These are phyloP conservation scores for Nakaseomyces kungkrabaensis DNA, from an alignment of 1,139 yeast species.

Conservation along the genomic window DNA sequence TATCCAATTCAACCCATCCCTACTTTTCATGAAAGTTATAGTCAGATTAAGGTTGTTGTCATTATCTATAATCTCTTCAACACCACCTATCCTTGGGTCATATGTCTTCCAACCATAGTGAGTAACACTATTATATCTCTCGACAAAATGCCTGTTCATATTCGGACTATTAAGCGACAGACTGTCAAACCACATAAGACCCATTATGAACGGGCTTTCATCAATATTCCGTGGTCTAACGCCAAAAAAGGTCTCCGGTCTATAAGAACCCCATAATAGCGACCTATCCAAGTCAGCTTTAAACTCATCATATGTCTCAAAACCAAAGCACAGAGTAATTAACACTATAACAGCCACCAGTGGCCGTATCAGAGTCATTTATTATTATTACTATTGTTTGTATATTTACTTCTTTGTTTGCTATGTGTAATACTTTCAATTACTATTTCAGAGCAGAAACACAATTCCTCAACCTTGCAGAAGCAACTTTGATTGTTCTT, in stretches of 20 bases:
- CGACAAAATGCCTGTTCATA: slow-evolving; percentile 68
- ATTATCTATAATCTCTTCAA: slow-evolving; percentile 60
- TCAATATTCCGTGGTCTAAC: slow-evolving; percentile 71
- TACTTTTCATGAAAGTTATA: slow-evolving; percentile 67
- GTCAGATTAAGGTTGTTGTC: slow-evolving; percentile 53
- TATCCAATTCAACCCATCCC: slow-evolving; percentile 67
- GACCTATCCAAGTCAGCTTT: slow-evolving; percentile 34
- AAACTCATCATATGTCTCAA: slow-evolving; percentile 11
- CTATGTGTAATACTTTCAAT: too few species aligned
- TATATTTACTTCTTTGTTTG: background rate
- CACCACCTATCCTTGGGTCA: slow-evolving; percentile 85
- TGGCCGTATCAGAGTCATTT: background rate
- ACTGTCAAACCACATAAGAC: slow-evolving; percentile 82
- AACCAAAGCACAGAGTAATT: background rate
- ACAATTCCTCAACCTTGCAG: too few species aligned
- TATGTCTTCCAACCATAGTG: slow-evolving; percentile 80
- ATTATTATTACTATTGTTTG: background rate
- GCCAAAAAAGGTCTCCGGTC: slow-evolving; percentile 82
- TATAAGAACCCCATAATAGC: slow-evolving; percentile 83
- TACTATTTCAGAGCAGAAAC: too few species aligned
- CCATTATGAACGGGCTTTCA: slow-evolving; percentile 53
- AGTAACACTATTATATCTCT: slow-evolving; percentile 48
- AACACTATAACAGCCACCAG: background rate
- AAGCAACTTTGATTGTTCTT: too few species aligned
- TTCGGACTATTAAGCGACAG: slow-evolving; percentile 49